Conservation (phyloP, 805 yeast species). For the Suhomyces sp. region DNA sequence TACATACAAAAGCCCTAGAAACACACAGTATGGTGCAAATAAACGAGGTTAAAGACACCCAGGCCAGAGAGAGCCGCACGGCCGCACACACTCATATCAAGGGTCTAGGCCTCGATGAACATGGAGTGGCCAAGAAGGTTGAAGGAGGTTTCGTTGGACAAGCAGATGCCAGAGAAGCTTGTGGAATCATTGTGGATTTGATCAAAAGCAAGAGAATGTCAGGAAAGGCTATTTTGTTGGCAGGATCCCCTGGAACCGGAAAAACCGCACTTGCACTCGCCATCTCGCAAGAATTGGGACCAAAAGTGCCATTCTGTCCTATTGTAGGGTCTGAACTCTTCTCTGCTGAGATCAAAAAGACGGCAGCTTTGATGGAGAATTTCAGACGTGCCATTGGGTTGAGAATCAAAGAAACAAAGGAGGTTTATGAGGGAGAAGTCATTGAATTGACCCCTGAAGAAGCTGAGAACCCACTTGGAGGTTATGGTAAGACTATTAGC, state of each 20-base stretch:
- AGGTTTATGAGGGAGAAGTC: constrained; percentile 97
- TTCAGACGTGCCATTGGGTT: constrained; percentile 95
- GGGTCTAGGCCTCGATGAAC: constrained; percentile 91
- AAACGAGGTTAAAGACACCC: constrained; percentile 66
- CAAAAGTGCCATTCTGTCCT: constrained; percentile 97
- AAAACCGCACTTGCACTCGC: constrained; percentile 97
- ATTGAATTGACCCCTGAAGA: constrained; percentile 95
- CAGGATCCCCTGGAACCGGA: constrained; percentile 99
- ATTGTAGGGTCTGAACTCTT: constrained; percentile 92
- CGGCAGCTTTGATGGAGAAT: constrained; percentile 94
- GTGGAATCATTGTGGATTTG: constrained; percentile 91
- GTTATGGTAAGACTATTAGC: constrained; percentile 93
- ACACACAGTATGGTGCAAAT: constrained; percentile 62
- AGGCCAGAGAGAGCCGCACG: constrained; percentile 61
- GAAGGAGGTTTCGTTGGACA: constrained; percentile 92
- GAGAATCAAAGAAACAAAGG: constrained; percentile 94
- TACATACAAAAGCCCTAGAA: too few species aligned
- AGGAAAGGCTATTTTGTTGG: constrained; percentile 91
- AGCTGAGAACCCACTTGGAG: constrained; percentile 94
- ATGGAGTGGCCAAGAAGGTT: constrained; percentile 74
- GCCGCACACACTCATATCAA: constrained; percentile 97
- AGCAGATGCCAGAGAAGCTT: constrained; percentile 77
- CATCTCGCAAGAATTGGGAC: constrained; percentile 92
- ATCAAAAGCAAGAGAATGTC: constrained; percentile 90
- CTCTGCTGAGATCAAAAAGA: constrained; percentile 95